Evolutionary conservation across 129 eudicot species (phyloP), one percentile per base, ranked within the genome.

Genomic region (Tanacetum coccineum): DNA sequence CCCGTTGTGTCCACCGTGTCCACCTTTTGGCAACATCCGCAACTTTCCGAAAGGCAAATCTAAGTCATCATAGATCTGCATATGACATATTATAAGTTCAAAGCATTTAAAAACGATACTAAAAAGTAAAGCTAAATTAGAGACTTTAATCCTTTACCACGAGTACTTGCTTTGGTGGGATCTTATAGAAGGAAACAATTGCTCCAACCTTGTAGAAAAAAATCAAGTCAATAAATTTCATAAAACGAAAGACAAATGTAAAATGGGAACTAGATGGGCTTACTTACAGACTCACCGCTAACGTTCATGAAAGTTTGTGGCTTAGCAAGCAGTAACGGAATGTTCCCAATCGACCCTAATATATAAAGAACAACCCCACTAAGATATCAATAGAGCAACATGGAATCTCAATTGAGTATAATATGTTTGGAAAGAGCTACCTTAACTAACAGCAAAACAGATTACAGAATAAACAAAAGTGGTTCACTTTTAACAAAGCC

Each of bases 241-340:
- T 54, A 13, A 50, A 22, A 52, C 36, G 12, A 9, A 2, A 39
- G 13, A 30, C 1, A 3, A 51, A 25, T 11, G 25, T 6, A 2
- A 42, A 28, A 63, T 15, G 36, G 60, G 3, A 48, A 13, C 49
- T 46, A 12, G 78, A 52, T 65, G 59, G 76, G 79, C 59, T 67
- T 82, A 93, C 98, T 88, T 88, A 93, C 98, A 83, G 98, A 93
- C 98, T 88, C 95, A 86, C 98, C 98, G 71, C 96, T 93, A 65
- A 76, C 81, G 70, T 93, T 93, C 98, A 93, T 88, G 79, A 86
- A 88, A 47, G 98, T 93, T 74, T 93, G 98, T 11, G 98, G 98
- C 80, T 93, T 93, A 58, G 98, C 95, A 80, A 93, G 95, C 80
- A 93, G 69, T 73, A 93, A 81, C 3, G 96, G 96, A 58, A 75